A percentile compares a stretch with the other conserved stretches of the same genome.
These are phyloP conservation scores for Eucalyptus victrix DNA, from an alignment of 345 rosid species.

Conservation along the genomic window DNA sequence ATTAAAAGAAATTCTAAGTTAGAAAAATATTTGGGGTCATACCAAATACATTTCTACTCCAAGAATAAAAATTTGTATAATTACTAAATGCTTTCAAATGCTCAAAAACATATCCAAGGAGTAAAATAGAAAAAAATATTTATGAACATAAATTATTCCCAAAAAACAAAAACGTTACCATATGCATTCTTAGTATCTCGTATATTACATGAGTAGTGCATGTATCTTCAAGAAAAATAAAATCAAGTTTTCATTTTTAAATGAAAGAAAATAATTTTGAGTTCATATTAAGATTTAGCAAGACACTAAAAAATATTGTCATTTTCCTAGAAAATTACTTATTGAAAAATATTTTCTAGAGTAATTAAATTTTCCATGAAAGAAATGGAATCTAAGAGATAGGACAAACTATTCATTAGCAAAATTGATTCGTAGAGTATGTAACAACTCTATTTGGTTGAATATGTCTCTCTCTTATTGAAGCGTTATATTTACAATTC, in stretches of 20 bases:
- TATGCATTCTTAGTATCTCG: fast-evolving
- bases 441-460: background rate
- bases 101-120: fast-evolving
- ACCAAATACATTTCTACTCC: fast-evolving
- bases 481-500: no score
- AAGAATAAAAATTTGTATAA: no score
- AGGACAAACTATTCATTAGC: background rate
- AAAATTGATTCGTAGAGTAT: background rate
- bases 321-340: background rate
- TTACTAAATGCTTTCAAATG: no score
- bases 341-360: no score
- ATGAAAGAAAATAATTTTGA: background rate
- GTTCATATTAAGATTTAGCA: background rate
- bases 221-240: background rate
- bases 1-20: no score
- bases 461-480: background rate
- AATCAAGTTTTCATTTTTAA: background rate
- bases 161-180: fast-evolving
- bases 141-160: fast-evolving
- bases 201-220: background rate
- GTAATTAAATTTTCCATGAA: no score
- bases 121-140: no score
- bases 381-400: background rate
- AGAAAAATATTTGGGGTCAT: no score
- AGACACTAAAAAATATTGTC: background rate